Percentiles rank a stretch among this genome's conserved stretches.
These are phyloP conservation scores for Aspergillus sclerotioniger DNA, from an alignment of 495 filamentous ascomycete genomes.

Conservation along the genomic window DNA sequence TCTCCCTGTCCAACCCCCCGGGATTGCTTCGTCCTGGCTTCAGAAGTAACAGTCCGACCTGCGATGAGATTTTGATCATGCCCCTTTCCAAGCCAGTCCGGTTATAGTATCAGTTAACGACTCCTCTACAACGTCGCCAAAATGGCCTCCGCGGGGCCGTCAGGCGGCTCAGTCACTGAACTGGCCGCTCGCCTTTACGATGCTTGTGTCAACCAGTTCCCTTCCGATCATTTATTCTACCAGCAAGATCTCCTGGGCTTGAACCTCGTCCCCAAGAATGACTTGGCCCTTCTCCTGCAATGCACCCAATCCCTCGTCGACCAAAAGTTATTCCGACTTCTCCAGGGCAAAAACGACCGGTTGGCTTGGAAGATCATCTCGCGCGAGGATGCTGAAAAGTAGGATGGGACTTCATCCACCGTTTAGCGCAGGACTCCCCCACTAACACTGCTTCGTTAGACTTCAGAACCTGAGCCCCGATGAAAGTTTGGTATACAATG, in stretches of 20 bases:
- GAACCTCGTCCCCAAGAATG: conserved; percentile 57
- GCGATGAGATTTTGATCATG: conserved; percentile 28
- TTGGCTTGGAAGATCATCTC: conserved; percentile 66
- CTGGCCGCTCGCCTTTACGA: conserved; percentile 48
- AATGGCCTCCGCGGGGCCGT: conserved; percentile 38
- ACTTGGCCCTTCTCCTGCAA: conserved; percentile 55
- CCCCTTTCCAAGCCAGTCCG: conserved; percentile 27
- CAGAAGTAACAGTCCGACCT: conserved; percentile 1
- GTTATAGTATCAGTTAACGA: conserved; percentile 18
- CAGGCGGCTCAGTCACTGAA: conserved; percentile 31
- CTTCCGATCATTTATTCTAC: conserved; percentile 55
- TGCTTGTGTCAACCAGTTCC: conserved; percentile 37
- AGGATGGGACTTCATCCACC: conserved; percentile 20
- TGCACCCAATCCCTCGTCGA: conserved; percentile 62
- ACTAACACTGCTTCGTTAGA: conserved; percentile 36
- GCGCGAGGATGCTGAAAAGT: conserved; percentile 71
- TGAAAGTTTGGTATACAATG: conserved; percentile 76
- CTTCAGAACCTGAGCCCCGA: conserved; percentile 65
- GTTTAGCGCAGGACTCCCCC: not conserved
- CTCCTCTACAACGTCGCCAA: conserved; percentile 17
- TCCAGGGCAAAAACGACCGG: conserved; percentile 49
- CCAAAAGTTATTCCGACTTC: conserved; percentile 65
- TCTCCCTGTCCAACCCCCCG: not conserved
- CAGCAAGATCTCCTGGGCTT: conserved; percentile 66
- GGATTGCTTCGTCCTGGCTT: not conserved